Base-by-base conservation (phyloP, 2,329 filamentous ascomycete species). In the Calonectria honghensis region DNA sequence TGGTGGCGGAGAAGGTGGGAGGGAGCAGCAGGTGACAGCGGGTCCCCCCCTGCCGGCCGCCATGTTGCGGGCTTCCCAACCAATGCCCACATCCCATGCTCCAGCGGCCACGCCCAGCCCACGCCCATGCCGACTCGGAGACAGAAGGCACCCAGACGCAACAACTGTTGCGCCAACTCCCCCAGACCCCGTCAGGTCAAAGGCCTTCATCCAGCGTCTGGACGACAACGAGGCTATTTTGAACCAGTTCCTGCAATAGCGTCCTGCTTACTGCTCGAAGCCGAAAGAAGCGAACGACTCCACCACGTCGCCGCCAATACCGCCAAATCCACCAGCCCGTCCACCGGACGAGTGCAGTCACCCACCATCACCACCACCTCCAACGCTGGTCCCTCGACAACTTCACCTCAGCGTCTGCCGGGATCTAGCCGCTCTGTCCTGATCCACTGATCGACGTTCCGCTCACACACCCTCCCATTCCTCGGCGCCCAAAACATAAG, bases 231-330 rank as follows among this genome's bases (percentile, higher is more conserved):
- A 71, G 32, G 2, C 45, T 24, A 32, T 54, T 65, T 52, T 35
- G 65, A 39, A 54, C 35, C 48, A 24, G 61, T 50, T 54, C 37
- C 37, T 11, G 39, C 52, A 66, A 39, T 39, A 71, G 48, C 59
- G 50, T 45, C 59, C 35, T 45, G 24, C 57, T 37, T 63, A 50
- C 50, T 50, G 51, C 51, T 50, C 29, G 68, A 65, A 31, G 29
- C 45, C 54, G 68, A 69, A 69, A 64, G 37, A 65, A 65, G 31
- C 29, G 57, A 37, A 39, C 27, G 72, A 73, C 72, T 73, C 72
- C 72, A 70, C 72, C 59, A 65, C 50, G 11, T 66, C 72, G 72
- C 72, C 72, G 67, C 72, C 72, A 70, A 72, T 68, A 52, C 57
- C 70, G 54, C 70, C 70, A 64, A 72, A 51, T 63, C 64, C 52